Conservation (phyloP, 108 stramenopile species). For the Schizochytrium sp. region DNA sequence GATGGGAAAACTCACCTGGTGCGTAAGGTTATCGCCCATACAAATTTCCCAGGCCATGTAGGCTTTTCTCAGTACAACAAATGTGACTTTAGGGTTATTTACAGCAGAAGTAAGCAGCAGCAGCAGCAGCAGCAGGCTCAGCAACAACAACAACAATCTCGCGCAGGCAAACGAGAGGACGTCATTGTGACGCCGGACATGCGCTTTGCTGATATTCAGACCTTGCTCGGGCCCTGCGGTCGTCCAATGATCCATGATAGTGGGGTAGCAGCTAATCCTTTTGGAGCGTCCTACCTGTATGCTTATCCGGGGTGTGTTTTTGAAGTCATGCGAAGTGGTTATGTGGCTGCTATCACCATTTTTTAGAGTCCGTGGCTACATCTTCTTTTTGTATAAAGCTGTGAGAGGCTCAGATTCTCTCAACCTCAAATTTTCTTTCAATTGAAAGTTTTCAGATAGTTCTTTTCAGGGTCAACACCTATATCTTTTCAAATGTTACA, state of each 20-base stretch:
- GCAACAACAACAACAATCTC: background rate
- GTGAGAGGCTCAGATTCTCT: no score
- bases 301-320: conserved; percentile 32
- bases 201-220: conserved; percentile 3
- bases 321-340: conserved; percentile 47
- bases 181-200: conserved; percentile 43
- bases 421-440: no score
- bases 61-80: conserved; percentile 59
- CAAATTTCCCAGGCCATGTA: conserved; percentile 51
- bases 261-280: conserved; percentile 53
- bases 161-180: background rate
- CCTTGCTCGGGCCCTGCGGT: conserved; percentile 34
- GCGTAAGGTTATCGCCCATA: conserved; percentile 32
- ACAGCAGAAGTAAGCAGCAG: background rate
- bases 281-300: conserved; percentile 47
- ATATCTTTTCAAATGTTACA: no score
- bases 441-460: no score
- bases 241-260: conserved; percentile 51
- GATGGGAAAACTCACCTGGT: conserved; percentile 10
- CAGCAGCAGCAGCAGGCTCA: background rate
- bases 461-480: no score
- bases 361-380: background rate
- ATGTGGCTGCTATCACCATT: conserved; percentile 29
- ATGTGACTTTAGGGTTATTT: conserved; percentile 42
- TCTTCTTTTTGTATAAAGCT: background rate